A percentile compares a stretch with the other conserved stretches of the same genome.
phyloP scores from a whole-genome alignment of 1,284 basidiomycete genomes.

The Porodaedalea pini region DNA sequence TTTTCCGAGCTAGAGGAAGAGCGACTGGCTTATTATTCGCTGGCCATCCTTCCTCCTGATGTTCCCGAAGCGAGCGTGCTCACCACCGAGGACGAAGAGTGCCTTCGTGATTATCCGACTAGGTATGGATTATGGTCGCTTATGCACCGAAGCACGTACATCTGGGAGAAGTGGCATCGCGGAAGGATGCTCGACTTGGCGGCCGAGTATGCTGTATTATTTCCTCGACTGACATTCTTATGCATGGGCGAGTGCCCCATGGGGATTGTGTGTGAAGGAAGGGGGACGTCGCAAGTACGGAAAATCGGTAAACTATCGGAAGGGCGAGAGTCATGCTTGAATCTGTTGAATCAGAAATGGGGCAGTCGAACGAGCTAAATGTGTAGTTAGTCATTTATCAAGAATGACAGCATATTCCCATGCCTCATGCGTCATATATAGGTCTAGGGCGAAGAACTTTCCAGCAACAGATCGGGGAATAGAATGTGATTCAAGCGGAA shows the following conservation, averaged over 20 bases:
- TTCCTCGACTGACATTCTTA: background rate
- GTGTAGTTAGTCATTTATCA: too few relatives aligned
- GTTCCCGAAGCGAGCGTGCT: background rate
- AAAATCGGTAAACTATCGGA: background rate
- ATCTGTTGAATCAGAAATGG: background rate
- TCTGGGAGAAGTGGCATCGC: conserved; percentile 8
- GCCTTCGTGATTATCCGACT: background rate
- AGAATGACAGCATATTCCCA: too few relatives aligned
- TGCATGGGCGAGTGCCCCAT: conserved; percentile 2
- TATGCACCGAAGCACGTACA: background rate
- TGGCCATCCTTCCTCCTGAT: background rate
- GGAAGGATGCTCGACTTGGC: background rate
- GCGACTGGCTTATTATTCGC: background rate
- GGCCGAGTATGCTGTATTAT: background rate
- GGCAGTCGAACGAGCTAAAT: background rate
- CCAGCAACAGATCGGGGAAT: too few relatives aligned
- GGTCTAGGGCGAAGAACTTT: too few relatives aligned
- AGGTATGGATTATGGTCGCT: background rate
- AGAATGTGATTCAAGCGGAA: too few relatives aligned
- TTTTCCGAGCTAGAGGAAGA: background rate
- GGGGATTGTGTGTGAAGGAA: background rate
- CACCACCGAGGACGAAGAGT: background rate
- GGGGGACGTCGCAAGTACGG: background rate
- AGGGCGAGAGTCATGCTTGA: background rate
- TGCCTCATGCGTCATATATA: too few relatives aligned